These are phyloP conservation scores for Venturia asperata DNA, from an alignment of 2,329 filamentous ascomycete species.

Conservation along the genomic window DNA sequence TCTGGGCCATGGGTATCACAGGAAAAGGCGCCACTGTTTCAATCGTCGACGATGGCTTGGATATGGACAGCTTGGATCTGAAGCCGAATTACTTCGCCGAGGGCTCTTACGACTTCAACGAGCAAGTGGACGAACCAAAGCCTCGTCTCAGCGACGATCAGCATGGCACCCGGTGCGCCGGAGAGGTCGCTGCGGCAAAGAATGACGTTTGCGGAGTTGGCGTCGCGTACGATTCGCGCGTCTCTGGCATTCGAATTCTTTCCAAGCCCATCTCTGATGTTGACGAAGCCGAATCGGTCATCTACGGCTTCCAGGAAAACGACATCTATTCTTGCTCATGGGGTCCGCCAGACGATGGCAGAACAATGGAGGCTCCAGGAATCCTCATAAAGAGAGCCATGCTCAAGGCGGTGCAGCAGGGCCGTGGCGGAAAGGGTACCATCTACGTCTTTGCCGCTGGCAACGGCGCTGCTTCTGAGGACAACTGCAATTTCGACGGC, in stretches of 20 bases:
- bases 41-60: slow-evolving; percentile 91
- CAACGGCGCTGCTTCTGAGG: slow-evolving; percentile 77
- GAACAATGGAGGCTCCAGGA: slow-evolving; percentile 88
- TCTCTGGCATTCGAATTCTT: slow-evolving; percentile 87
- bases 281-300: slow-evolving; percentile 87
- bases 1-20: slow-evolving; percentile 87
- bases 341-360: slow-evolving; percentile 91
- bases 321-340: slow-evolving; percentile 98
- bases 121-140: slow-evolving; percentile 67
- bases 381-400: slow-evolving; percentile 84
- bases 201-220: slow-evolving; percentile 95
- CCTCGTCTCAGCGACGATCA: slow-evolving; percentile 77
- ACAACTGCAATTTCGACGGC: slow-evolving; percentile 99
- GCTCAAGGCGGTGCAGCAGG: slow-evolving; percentile 84
- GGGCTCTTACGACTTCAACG: slow-evolving; percentile 96
- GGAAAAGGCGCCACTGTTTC: slow-evolving; percentile 84
- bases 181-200: slow-evolving; percentile 83
- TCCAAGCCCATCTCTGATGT: slow-evolving; percentile 85
- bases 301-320: slow-evolving; percentile 84
- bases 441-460: slow-evolving; percentile 96
- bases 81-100: slow-evolving; percentile 89
- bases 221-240: slow-evolving; percentile 83
- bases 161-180: slow-evolving; percentile 90
- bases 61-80: slow-evolving; percentile 90
- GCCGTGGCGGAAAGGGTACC: slow-evolving; percentile 73